phyloP scores from a whole-genome alignment of 129 eudicot species.

The Deinandra increscens region DNA sequence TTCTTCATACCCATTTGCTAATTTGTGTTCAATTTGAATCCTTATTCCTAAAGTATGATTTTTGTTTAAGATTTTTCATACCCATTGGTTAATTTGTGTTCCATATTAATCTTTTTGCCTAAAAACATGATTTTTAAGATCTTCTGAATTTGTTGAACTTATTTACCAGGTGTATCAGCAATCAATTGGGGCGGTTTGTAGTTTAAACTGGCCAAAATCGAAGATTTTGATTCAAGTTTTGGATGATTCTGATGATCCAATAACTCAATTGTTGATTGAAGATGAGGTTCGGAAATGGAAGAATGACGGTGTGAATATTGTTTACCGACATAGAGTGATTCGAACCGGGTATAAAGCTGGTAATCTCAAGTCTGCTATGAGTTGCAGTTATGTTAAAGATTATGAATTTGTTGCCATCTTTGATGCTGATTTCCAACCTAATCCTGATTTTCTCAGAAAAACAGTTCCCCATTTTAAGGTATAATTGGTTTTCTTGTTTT shows the following conservation, averaged over 20 bases:
- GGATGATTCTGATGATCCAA: slow-evolving; percentile 88
- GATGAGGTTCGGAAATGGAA: slow-evolving; percentile 93
- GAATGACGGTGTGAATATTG: slow-evolving; percentile 66
- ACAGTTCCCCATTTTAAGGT: slow-evolving; percentile 94
- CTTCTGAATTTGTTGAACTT: slow-evolving; percentile 18
- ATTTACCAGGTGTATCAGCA: slow-evolving; percentile 81
- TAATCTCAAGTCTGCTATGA: slow-evolving; percentile 94
- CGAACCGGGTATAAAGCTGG: slow-evolving; percentile 95
- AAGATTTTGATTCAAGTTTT: slow-evolving; percentile 73
- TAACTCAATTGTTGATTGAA: slow-evolving; percentile 65
- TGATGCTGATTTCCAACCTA: slow-evolving; percentile 93
- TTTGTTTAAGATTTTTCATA: background rate
- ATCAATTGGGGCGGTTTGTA: slow-evolving; percentile 83
- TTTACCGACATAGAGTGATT: slow-evolving; percentile 72
- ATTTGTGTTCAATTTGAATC: background rate
- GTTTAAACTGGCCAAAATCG: slow-evolving; percentile 86
- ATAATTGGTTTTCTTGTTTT: background rate
- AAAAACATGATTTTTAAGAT: background rate
- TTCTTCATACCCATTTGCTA: background rate
- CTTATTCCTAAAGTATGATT: background rate
- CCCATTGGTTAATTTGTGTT: background rate
- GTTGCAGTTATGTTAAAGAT: slow-evolving; percentile 81
- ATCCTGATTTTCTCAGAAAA: slow-evolving; percentile 67
- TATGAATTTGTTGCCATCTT: slow-evolving; percentile 95
- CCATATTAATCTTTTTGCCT: background rate